Base-by-base conservation (phyloP, 2,329 filamentous ascomycete species). In the Daldinia sp. region DNA sequence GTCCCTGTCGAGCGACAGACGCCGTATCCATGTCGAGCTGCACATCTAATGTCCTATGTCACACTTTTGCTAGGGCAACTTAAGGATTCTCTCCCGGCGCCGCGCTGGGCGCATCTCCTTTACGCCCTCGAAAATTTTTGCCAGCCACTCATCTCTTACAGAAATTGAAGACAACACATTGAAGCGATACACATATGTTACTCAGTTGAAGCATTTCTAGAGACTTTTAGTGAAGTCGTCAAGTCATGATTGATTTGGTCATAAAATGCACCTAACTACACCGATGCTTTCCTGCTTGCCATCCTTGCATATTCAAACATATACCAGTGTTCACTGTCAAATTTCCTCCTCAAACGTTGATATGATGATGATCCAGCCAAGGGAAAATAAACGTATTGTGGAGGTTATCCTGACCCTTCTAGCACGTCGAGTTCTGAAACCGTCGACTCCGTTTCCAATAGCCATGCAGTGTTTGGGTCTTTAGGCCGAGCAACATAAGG, bases 231-330 rank as follows among this genome's bases (percentile, higher is more conserved):
- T 70, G 35, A 58, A 69, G 67, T 73, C 73, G 69, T 74, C 60
- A 71, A 72, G 68, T 74, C 71, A 69, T 75, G 54, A 73, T 74
- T 70, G 67, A 69, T 73, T 67, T 72, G 64, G 59, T 72, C 68
- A 72, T 63, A 71, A 70, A n/a, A 70, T 72, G 70, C 73, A 72
- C 73, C 72, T 73, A 74, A 68, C 70, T 74, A 74, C 72, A 72
- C 61, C 63, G 47, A 74, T 70, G 65, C 67, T 71, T 64, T 64
- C 71, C 70, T 65, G 34, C 63, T 57, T 58, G 60, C 56, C 52
- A 35, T 64, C 15, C 63, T 60, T 55, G 52, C 67, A 62, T 58
- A 66, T 49, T 59, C 68, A 55, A 66, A 63, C 62, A 62, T 67
- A 68, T 69, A 67, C 57, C 61, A 66, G 61, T 59, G 48, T 59